Conservation (phyloP, 306 rosid species). For the Alnus rubra region DNA sequence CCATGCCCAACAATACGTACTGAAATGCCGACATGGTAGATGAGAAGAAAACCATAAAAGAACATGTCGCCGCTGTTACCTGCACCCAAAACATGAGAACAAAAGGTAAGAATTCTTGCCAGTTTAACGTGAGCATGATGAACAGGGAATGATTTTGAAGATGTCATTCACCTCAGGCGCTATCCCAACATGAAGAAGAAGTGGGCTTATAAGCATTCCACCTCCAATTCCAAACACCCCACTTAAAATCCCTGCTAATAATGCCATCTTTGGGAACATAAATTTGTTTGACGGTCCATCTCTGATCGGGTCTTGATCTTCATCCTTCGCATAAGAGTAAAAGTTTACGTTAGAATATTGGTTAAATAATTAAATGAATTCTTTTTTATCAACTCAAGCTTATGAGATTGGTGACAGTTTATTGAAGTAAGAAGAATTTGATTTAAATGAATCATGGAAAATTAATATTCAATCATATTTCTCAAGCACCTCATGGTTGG, state of each 20-base stretch:
- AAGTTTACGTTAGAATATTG: background rate
- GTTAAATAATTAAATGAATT: too few species aligned
- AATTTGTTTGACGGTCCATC: conserved; percentile 46
- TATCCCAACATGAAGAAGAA: conserved; percentile 84
- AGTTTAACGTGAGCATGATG: conserved; percentile 54
- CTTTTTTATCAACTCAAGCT: too few species aligned
- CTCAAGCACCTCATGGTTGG: conserved; percentile 44
- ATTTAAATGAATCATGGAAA: background rate
- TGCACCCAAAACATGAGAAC: conserved; percentile 11
- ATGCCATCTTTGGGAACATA: conserved; percentile 72
- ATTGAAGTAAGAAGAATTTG: conserved; percentile 7
- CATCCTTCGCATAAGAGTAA: conserved; percentile 37
- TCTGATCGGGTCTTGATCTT: conserved; percentile 12
- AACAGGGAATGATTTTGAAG: background rate
- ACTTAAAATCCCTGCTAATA: conserved; percentile 72
- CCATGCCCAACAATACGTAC: conserved; percentile 75
- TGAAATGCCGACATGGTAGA: conserved; percentile 83
- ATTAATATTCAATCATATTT: background rate
- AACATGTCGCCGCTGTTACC: conserved; percentile 88
- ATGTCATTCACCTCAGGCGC: conserved; percentile 56
- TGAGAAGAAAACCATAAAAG: conserved; percentile 95
- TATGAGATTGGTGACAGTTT: too few species aligned
- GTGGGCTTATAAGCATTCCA: conserved; percentile 91
- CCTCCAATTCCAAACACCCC: conserved; percentile 96
- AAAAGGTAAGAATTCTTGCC: background rate